These are phyloP conservation scores for Fusarium albidum DNA, from an alignment of 2,329 filamentous ascomycete species.

Conservation along the genomic window DNA sequence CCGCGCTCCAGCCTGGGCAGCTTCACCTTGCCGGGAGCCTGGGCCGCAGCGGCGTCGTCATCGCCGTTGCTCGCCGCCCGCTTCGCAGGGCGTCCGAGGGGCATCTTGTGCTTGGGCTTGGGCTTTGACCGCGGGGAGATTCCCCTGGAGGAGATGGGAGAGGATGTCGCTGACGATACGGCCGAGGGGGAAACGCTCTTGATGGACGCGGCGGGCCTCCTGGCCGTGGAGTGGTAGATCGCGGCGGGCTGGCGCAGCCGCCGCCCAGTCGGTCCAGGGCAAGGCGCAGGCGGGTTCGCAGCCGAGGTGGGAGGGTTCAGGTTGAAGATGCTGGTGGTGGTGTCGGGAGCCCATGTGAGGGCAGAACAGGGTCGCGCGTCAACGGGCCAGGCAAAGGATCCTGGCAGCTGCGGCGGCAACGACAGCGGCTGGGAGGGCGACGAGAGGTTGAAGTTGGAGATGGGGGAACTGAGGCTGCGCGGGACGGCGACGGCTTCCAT, in stretches of 20 bases:
- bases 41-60: slow-evolving; percentile 37
- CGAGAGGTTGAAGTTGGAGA: slow-evolving; percentile 30
- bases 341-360: slow-evolving; percentile 34
- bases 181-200: slow-evolving; percentile 22
- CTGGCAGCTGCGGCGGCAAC: slow-evolving; percentile 19
- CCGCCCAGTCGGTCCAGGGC: slow-evolving; percentile 30
- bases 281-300: slow-evolving; percentile 28
- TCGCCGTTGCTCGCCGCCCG: slow-evolving; percentile 42
- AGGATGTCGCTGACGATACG: slow-evolving; percentile 19
- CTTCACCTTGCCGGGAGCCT: slow-evolving; percentile 52
- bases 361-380: slow-evolving; percentile 27
- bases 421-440: slow-evolving; percentile 17
- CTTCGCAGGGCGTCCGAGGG: slow-evolving; percentile 31
- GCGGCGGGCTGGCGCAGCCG: slow-evolving; percentile 38
- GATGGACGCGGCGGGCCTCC: slow-evolving; percentile 24
- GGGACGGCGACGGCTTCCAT: slow-evolving; percentile 36
- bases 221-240: slow-evolving; percentile 25
- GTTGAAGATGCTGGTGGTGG: slow-evolving; percentile 20
- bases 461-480: slow-evolving; percentile 38
- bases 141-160: slow-evolving; percentile 27
- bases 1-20: slow-evolving; percentile 58
- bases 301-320: slow-evolving; percentile 17
- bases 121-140: slow-evolving; percentile 31
- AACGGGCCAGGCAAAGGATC: slow-evolving; percentile 29
- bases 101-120: slow-evolving; percentile 36